Evolutionary conservation across 305 asterid genomes (phyloP).

Genomic region (Fraxinus ornus): DNA sequence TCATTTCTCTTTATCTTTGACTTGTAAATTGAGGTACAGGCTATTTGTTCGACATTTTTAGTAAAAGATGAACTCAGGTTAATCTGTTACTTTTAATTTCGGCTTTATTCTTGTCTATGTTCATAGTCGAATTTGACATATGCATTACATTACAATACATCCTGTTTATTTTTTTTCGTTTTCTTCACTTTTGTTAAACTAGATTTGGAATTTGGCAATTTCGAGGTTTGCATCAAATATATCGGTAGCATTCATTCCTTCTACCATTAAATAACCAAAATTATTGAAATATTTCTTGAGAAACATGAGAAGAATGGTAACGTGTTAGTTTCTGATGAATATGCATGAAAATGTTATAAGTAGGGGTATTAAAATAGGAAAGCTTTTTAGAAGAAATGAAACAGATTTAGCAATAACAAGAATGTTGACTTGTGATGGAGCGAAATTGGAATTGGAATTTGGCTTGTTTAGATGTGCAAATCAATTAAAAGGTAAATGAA

Average conservation of each 20-base stretch:
- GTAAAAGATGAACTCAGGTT: too few species aligned
- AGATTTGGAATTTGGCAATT: constrained; percentile 19
- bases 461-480: constrained; percentile 5
- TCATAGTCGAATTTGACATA: too few species aligned
- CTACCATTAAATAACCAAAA: constrained; percentile 47
- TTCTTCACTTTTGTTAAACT: too few species aligned
- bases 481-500: constrained; percentile 8
- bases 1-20: too few species aligned
- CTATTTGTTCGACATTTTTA: too few species aligned
- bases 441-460: neutral
- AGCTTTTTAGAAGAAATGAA: constrained; percentile 21
- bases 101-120: too few species aligned
- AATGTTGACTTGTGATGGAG: neutral
- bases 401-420: neutral
- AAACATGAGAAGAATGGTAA: constrained; percentile 20
- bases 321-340: constrained; percentile 31
- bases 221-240: constrained; percentile 47
- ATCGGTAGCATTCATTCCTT: constrained; percentile 24
- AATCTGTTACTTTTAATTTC: too few species aligned
- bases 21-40: too few species aligned
- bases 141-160: too few species aligned
- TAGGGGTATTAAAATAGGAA: neutral
- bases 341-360: constrained; percentile 3
- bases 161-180: too few species aligned
- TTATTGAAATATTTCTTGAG: constrained; percentile 51